Evolutionary conservation across 1,284 basidiomycete species (phyloP), one percentile per base, ranked within the genome.

Genomic region (Porogramme epimiltina): DNA sequence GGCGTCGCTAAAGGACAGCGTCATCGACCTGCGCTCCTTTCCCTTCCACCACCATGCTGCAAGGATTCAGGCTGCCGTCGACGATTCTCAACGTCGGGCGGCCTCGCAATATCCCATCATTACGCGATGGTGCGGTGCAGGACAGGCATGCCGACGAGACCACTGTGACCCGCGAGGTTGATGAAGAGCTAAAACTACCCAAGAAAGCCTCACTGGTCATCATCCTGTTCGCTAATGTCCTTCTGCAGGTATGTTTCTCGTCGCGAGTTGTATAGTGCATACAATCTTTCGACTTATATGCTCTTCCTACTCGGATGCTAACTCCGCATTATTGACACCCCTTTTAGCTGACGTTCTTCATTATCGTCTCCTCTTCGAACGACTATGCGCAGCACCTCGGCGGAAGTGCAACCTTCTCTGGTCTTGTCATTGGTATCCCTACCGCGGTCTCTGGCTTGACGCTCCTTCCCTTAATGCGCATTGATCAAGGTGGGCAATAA

Each of bases 391-490:
- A 80, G 52, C 73, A 80, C 60, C 70, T 89, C 3, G 85, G 85
- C 26, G 87, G 86, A 15, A 77, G 71, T 11, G 73, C 84, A 13
- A 84, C 82, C 0, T 89, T 89, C 62, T 82, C 84, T 28, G 87
- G 87, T 55, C 62, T 89, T 11, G 76, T 81, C 18, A 85, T 88
- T 52, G 87, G 87, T 60, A 85, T 89, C 28, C 82, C 82, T 1
- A 80, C 80, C 4, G 71, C 79, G 0, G 74, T 84, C 51, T 79
- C 82, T n/a, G 82, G 81, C 0, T 54, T 89, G 2, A 69, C 74
- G 0, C 71, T 89, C 9, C 64, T 87, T n/a, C 84, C 83, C 0
- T 67, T 88, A 48, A 77, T 78, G 49, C 77, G 64, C 61, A 70
- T 73, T 22, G 86, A 87, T 62, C 68, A 69, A 76, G 83, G 86